Evolutionary conservation across 2,329 filamentous ascomycete species (phyloP), one percentile per base, ranked within the genome.

Genomic region (Calonectria multiphialidica): DNA sequence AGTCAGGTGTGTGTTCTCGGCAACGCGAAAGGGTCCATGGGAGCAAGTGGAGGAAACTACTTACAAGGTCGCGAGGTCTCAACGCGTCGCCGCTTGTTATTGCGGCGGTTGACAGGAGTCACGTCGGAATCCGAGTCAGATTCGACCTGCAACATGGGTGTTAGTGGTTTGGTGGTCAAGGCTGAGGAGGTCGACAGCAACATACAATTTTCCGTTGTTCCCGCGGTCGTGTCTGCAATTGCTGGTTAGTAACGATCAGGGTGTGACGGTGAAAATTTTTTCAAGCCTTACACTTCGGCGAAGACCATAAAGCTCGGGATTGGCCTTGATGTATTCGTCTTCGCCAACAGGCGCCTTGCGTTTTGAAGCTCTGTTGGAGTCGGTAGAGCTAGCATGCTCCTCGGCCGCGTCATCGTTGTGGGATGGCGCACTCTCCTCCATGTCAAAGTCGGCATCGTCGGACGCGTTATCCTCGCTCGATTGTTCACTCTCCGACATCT

Each of bases 221-320:
- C 68, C 87, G 86, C 53, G 90, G 89, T 66, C 90, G 89, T 69
- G 88, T 88, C 89, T 91, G 76, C 25, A 55, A 35, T 55, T 49
- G 50, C 59, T 67, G 37, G 71, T 75, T 65, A 76, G 82, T 86
- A 76, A 86, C 83, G 77, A 77, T 15, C 33, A 66, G 68, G 49
- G 62, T 49, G 64, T 66, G 62, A 72, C 64, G 37, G 74, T 70
- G 74, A 74, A 76, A 62, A 75, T 64, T 1, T 72, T 79, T 77
- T 77, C 76, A 72, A n/a, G 64, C 85, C 93, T 74, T 92, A 97
- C 96, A 87, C 97, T 99, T 86, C 97, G 91, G 78, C 97, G 92
- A 77, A 99, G 88, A 59, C 97, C 97, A 86, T 98, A 99, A 10
- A 99, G 88, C 85, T 98, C 95, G 53, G 97, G 97, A 80, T 99